These are phyloP conservation scores for Boechera divaricarpa DNA, from an alignment of 345 rosid genomes.

Conservation along the genomic window DNA sequence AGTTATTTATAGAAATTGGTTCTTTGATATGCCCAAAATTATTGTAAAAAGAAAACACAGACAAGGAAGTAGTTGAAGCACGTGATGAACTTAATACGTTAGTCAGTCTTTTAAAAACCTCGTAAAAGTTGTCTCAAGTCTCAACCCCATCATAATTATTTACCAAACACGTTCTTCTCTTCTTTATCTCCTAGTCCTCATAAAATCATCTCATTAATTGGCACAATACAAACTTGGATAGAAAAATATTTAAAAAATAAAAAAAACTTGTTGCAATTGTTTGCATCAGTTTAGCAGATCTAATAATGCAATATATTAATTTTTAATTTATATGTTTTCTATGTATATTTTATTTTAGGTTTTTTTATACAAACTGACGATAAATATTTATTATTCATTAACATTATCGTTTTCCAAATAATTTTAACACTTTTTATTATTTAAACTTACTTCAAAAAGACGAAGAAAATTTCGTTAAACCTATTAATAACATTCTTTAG, in stretches of 20 bases:
- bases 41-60: not conserved
- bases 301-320: not conserved
- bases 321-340: not conserved
- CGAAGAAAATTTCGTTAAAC: not conserved
- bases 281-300: not conserved
- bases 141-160: conserved; percentile 13
- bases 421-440: not conserved
- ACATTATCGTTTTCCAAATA: not conserved
- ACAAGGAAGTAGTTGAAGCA: conserved; percentile 38
- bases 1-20: not conserved
- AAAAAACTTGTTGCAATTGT: too few species aligned
- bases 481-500: not conserved
- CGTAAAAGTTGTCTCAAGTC: conserved; percentile 20
- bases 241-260: not conserved
- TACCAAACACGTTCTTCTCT: conserved; percentile 29
- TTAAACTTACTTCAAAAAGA: not conserved
- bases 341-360: too few species aligned
- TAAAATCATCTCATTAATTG: not conserved
- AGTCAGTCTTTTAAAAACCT: conserved; percentile 30
- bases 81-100: conserved; percentile 32
- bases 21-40: not conserved
- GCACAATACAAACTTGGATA: conserved; percentile 14
- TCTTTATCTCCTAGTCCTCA: not conserved
- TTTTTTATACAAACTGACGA: not conserved
- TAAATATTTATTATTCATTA: not conserved